Base-by-base conservation (phyloP, 2,329 filamentous ascomycete genomes). In the Chalaropsis thielavioides region DNA sequence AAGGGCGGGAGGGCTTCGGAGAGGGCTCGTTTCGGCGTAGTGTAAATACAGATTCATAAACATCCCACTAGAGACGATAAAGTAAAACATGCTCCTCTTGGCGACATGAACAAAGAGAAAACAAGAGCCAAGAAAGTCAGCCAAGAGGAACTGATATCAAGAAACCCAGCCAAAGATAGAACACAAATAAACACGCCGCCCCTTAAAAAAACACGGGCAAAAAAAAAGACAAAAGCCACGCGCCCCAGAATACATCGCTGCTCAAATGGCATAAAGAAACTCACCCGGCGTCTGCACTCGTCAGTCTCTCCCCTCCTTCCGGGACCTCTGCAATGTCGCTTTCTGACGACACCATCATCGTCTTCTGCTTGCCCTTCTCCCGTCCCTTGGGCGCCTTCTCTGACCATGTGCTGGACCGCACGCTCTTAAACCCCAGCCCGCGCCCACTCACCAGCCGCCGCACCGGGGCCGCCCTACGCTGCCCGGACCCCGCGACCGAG, bases 201-300 rank as follows among this genome's bases (percentile, higher is more conserved):
- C 58, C 46, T 31, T 17, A 19, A 11, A 27, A 43, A 59, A 35
- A 58, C 31, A 35, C 31, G 15, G 46, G 17, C 40, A 35, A 49
- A 19, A 51, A 24, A 41, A 63, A 60, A 31, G 59, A 66, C 56
- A 66, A 66, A 51, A n/a, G 63, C 51, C 68, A 66, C 35, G 63
- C 66, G 17, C 8, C 46, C 22, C 24, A 15, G 8, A 51, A 51
- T 51, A 24, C 19, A 51, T 51, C 46, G 3, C 24, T 46, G 5
- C 11, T 24, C 46, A 51, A 51, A 51, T 24, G 24, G n/a, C 10
- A 51, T 10, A 64, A 62, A 64, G 63, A 63, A 66, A 61, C 60
- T 61, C 63, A 44, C 65, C 59, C 63, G 62, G 46, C 62, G 60
- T 38, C 35, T 38, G 35, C 35, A 1, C 35, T 4, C 35, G 7